Base-by-base conservation (phyloP, 1,284 basidiomycete genomes). In the Sanguinoderma infundibulare region DNA sequence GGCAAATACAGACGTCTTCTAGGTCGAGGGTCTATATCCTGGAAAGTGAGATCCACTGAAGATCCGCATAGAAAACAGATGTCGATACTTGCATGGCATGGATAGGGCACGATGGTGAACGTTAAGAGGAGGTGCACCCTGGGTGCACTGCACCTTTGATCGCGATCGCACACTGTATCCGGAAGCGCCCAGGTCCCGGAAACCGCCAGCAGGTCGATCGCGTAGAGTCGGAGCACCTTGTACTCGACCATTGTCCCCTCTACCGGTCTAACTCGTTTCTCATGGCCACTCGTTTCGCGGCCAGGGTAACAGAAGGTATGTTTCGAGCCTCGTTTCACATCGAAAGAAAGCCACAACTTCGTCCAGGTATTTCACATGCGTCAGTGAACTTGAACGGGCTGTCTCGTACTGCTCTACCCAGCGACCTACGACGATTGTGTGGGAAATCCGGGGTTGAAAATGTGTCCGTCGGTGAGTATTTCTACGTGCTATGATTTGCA, bases 341-440 rank as follows among this genome's bases (percentile, higher is more conserved):
- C 30, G 10, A 2, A 34, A 12, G 12, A 35, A 35, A 24, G 3
- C 35, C 10, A 51, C 30, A 34, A 12, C 1, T 32, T 26, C 15
- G 30, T 53, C 5, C 50, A 53, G 52, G 36, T 14, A 26, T 22
- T 26, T 22, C 26, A 28, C 9, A 28, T 5, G 9, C 22, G 20
- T 53, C 26, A 32, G 30, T 66, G 2, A 26, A 40, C 28, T 32
- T 66, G 35, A 17, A 50, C 2, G 62, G 62, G 62, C 69, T 91
- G 1, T 83, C 89, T 2, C 73, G 72, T 17, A 82, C 84, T 20
- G 76, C 81, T 1, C 82, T 84, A 20, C 82, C 85, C 5, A 73
- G 77, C 15, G 89, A 91, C 71, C 72, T 91, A 36, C 75, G 81
- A 53, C 78, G 87, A 64, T 73, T 83, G 46, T 72, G 89, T 15